phyloP scores from a whole-genome alignment of 1,284 basidiomycete genomes.

The Rhodofomes roseus region DNA sequence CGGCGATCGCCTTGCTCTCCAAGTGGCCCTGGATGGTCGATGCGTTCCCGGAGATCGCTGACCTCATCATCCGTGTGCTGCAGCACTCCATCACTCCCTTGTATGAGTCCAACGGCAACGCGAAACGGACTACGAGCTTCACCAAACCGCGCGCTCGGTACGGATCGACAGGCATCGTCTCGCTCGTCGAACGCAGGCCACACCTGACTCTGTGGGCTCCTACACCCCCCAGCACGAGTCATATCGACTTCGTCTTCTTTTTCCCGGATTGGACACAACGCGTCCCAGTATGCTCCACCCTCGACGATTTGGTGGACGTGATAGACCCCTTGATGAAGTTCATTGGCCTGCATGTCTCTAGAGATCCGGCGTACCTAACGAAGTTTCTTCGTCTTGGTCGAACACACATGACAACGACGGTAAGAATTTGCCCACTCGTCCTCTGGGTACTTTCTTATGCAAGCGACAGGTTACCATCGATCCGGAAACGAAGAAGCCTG shows the following conservation, averaged over 20 bases:
- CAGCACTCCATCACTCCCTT: slow-evolving; percentile 64
- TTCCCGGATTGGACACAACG: slow-evolving; percentile 79
- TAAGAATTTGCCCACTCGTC: slow-evolving; percentile 21
- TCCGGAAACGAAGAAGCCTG: slow-evolving; percentile 50
- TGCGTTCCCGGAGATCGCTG: slow-evolving; percentile 79
- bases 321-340: slow-evolving; percentile 76
- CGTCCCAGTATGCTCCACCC: slow-evolving; percentile 60
- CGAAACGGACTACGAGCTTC: slow-evolving; percentile 56
- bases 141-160: slow-evolving; percentile 59
- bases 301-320: slow-evolving; percentile 71
- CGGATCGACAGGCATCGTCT: slow-evolving; percentile 49
- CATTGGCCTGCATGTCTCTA: slow-evolving; percentile 71
- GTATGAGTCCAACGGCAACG: slow-evolving; percentile 54
- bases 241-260: slow-evolving; percentile 82
- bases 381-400: slow-evolving; percentile 60
- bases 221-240: slow-evolving; percentile 69
- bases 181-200: slow-evolving; percentile 52
- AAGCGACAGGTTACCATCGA: slow-evolving; percentile 43
- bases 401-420: slow-evolving; percentile 41
- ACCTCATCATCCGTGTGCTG: slow-evolving; percentile 76
- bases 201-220: slow-evolving; percentile 70
- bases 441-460: neutral
- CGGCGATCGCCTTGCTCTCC: slow-evolving; percentile 76
- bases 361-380: slow-evolving; percentile 63
- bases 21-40: slow-evolving; percentile 87